Conservation (phyloP, 2,329 filamentous ascomycete genomes). For the Nigrograna mackinnonii region DNA sequence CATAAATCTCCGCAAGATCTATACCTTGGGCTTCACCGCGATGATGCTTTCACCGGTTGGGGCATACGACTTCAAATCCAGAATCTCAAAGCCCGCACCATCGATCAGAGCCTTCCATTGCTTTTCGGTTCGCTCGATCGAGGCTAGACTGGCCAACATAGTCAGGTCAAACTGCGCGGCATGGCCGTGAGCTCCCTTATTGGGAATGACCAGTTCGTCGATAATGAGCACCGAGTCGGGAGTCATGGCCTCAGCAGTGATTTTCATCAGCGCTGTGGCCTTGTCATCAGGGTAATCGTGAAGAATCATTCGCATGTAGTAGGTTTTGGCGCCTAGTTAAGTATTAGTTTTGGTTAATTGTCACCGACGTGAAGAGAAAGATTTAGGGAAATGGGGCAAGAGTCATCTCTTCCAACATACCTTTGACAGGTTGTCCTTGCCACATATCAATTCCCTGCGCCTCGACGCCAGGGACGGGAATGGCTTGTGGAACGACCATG, state of each 20-base stretch:
- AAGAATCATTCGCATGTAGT: slow-evolving; percentile 44
- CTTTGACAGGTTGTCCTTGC: slow-evolving; percentile 29
- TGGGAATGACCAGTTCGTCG: slow-evolving; percentile 48
- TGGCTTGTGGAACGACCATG: slow-evolving; percentile 25
- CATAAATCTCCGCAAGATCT: no score
- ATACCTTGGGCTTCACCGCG: no score
- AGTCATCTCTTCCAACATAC: slow-evolving; percentile 2
- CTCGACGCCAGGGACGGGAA: slow-evolving; percentile 30
- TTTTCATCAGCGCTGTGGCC: slow-evolving; percentile 35
- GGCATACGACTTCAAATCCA: no score
- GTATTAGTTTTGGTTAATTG: neutral
- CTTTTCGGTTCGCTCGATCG: slow-evolving; percentile 37
- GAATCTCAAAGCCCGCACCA: slow-evolving; percentile 7
- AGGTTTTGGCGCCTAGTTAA: slow-evolving; percentile 32
- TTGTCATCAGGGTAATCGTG: slow-evolving; percentile 45
- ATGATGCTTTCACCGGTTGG: no score
- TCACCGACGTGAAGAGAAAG: neutral
- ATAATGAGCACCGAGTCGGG: slow-evolving; percentile 45
- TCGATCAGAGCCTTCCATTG: slow-evolving; percentile 37
- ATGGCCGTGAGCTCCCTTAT: slow-evolving; percentile 34
- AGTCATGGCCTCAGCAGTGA: slow-evolving; percentile 36
- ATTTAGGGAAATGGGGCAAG: no score
- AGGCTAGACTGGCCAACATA: slow-evolving; percentile 41
- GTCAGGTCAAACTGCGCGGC: slow-evolving; percentile 39
- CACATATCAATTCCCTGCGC: slow-evolving; percentile 30